These are phyloP conservation scores for Cystobasidium ongulense DNA, from an alignment of 768 basidiomycete species.

Conservation along the genomic window DNA sequence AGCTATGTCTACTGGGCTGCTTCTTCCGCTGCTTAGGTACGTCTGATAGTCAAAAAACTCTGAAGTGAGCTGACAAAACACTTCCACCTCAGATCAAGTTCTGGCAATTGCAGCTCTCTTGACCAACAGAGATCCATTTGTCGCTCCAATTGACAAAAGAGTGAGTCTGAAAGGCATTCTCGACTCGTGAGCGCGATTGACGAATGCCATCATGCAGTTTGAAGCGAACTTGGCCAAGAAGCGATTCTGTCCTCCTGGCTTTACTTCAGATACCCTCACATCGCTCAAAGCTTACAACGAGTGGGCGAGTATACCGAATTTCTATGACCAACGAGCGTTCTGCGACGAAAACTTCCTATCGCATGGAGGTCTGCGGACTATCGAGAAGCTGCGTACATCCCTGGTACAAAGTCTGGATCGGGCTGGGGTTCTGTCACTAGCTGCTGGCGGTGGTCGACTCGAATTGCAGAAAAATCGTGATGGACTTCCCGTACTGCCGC, in stretches of 20 bases:
- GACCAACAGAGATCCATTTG: constrained; percentile 81
- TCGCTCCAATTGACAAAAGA: constrained; percentile 54
- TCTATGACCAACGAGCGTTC: constrained; percentile 47
- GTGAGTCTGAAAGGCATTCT: background rate
- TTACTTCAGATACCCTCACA: constrained; percentile 74
- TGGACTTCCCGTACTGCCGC: constrained; percentile 51
- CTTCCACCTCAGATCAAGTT: constrained; percentile 36
- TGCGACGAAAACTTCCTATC: constrained; percentile 77
- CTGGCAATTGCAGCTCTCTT: constrained; percentile 84
- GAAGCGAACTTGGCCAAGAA: constrained; percentile 66
- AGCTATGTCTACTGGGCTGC: constrained; percentile 76
- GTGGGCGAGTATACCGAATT: constrained; percentile 54
- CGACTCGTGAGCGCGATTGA: background rate
- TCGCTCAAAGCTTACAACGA: constrained; percentile 68
- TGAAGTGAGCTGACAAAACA: constrained; percentile 49
- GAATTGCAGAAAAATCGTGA: constrained; percentile 27
- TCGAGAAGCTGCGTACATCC: constrained; percentile 71
- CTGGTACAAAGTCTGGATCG: constrained; percentile 67
- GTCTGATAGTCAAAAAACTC: background rate
- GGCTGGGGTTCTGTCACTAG: constrained; percentile 72
- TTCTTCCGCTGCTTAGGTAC: constrained; percentile 73
- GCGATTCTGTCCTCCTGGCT: constrained; percentile 63
- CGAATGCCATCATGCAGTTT: constrained; percentile 52
- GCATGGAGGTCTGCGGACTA: constrained; percentile 70
- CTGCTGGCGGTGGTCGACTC: constrained; percentile 52